Evolutionary conservation across 768 basidiomycete genomes (phyloP).

Genomic region (Cubamyces lactineus): DNA sequence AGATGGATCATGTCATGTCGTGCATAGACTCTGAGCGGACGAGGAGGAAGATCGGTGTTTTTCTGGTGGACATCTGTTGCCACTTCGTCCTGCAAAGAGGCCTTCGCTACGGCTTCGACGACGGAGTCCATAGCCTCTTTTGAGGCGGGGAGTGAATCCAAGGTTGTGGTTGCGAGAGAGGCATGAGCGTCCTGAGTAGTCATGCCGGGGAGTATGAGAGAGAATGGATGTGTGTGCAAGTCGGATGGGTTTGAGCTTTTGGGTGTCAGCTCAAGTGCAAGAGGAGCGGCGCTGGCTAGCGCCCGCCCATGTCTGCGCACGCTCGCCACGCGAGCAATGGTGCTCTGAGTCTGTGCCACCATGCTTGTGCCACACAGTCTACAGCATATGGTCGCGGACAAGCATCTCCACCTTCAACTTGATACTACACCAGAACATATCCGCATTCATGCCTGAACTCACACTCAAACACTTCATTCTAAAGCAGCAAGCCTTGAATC

Average conservation of each 20-base stretch:
- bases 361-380: no score
- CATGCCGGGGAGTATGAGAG: constrained; percentile 14
- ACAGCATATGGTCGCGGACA: no score
- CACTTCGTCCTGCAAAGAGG: constrained; percentile 36
- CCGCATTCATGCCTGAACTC: constrained; percentile 22
- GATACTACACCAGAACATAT: background rate
- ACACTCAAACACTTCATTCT: constrained; percentile 79
- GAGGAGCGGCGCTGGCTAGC: constrained; percentile 4
- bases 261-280: constrained; percentile 16
- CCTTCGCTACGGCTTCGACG: constrained; percentile 38
- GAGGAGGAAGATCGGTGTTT: constrained; percentile 35
- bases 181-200: constrained; percentile 16
- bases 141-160: background rate
- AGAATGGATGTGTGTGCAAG: background rate
- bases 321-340: background rate
- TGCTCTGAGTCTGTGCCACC: no score
- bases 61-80: constrained; percentile 35
- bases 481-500: constrained; percentile 56
- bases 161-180: constrained; percentile 5
- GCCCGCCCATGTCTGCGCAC: background rate
- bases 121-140: constrained; percentile 32
- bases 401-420: no score
- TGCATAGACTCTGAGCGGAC: constrained; percentile 67
- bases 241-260: constrained; percentile 20
- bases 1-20: constrained; percentile 69